Evolutionary conservation across 2,329 filamentous ascomycete genomes (phyloP), one percentile per base, ranked within the genome.

Genomic region (Pestalotiopsis sp.): DNA sequence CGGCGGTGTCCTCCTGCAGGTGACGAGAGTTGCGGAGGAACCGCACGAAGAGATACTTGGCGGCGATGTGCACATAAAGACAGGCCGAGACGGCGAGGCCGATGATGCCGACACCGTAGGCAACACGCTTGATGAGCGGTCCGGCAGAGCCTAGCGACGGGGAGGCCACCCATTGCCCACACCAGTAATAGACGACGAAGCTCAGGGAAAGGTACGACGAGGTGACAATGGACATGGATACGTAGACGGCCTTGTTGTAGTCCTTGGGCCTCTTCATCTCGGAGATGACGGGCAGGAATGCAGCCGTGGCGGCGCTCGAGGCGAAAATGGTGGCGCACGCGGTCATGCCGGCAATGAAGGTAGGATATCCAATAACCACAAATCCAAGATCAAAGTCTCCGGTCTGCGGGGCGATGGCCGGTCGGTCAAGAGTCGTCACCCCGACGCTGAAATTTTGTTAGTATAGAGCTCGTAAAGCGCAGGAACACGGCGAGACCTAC

Each of bases 261-360:
- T 90, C 87, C 23, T 81, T 81, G 0, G 89, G 89, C 38, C 83
- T 82, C 57, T 80, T 82, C 88, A 92, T 92, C 79, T 92, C 90
- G 0, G 86, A 87, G 66, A 91, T 91, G 68, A 92, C 87, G 4
- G 88, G 88, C 1, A 91, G 78, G 73, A 91, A 91, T 1, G 87
- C 87, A 0, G 85, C 86, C 0, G 88, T 90, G 20, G 86, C 87
- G 0, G 88, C 86, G 6, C 83, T 85, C 2, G 87, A 88, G 68
- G 87, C 85, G 77, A 91, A 89, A 70, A 91, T 90, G 2, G 86
- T 89, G 1, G 83, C 82, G 0, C 85, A 82, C 52, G 88, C 86
- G 0, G 85, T 86, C 72, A 91, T 89, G 7, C 87, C 89, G 1
- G 83, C 84, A 0, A 85, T 84, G 74, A 91, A 91, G 23, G 81